Conservation (phyloP, 192 early-diverging fungal species). For the Linnemannia hyalina region DNA sequence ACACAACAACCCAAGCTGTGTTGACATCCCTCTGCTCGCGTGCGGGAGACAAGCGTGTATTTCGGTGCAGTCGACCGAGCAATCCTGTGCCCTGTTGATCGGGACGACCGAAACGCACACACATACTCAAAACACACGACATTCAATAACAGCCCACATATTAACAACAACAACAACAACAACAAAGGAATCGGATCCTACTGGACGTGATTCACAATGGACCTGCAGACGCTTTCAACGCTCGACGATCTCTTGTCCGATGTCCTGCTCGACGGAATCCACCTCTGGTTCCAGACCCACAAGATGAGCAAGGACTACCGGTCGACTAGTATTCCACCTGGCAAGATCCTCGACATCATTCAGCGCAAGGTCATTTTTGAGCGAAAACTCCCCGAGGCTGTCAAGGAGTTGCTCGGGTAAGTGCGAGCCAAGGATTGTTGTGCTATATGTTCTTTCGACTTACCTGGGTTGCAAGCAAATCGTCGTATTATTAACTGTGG, state of each 20-base stretch:
- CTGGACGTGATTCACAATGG: conserved; percentile 46
- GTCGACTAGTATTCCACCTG: conserved; percentile 24
- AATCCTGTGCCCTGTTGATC: conserved; percentile 1
- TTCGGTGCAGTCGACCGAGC: not conserved
- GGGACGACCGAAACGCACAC: not conserved
- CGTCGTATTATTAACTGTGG: not conserved
- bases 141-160: not conserved
- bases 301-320: conserved; percentile 63
- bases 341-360: conserved; percentile 55
- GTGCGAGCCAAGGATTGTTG: conserved; percentile 15
- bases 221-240: conserved; percentile 60
- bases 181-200: not conserved
- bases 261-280: conserved; percentile 60
- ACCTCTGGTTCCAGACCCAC: conserved; percentile 65
- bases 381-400: conserved; percentile 54
- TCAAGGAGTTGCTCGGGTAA: conserved; percentile 59
- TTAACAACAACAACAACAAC: not conserved
- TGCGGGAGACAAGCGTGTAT: not conserved
- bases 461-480: not conserved
- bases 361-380: conserved; percentile 54
- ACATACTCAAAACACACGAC: not conserved
- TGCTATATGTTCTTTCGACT: not conserved
- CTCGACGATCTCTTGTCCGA: conserved; percentile 66
- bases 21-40: not conserved
- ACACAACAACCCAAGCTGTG: not conserved